Evolutionary conservation across 2,329 filamentous ascomycete species (phyloP), one percentile per base, ranked within the genome.

Genomic region (Pseudodiploospora longispora): DNA sequence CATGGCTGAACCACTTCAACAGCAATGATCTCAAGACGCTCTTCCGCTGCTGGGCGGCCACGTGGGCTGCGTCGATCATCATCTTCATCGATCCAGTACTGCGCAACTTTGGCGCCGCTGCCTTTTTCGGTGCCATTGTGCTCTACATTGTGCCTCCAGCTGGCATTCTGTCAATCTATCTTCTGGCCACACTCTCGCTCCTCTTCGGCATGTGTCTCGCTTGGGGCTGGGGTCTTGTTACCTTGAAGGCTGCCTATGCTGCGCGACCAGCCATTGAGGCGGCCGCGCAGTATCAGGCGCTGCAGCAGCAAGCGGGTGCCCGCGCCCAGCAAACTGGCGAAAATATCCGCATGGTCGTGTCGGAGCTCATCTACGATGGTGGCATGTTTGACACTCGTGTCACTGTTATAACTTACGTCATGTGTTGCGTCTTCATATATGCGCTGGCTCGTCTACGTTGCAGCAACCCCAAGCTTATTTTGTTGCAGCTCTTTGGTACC

Each of bases 181-280:
- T 75, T 2, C 56, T 75, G 5, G 66, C 57, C 7, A 55, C 62
- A 0, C 32, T 70, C 1, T 66, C 71, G 1, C 55, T 74, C 4
- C 54, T 74, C 4, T 9, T 72, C 2, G 71, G 71, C 12, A 70
- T 74, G 53, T 66, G 61, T 30, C 51, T 72, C 0, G 70, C 64
- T 4, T 74, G 71, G 70, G 69, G 61, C 5, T 75, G 71, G 71
- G 72, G 71, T 4, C 57, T 71, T 2, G 56, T 74, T 38, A 58
- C 63, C 0, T 74, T 72, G 69, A 70, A 72, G 47, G 70, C 69
- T 2, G 72, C 70, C 3, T 47, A 64, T 6, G 67, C 70, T 1
- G 63, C 64, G 2, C 58, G 71, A 10, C 61, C 70, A 2, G 59
- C 57, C 4, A 53, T 60, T 0, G 64, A 67, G 6, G 68, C 64